Evolutionary conservation across 2,329 filamentous ascomycete species (phyloP).

Genomic region (Apiospora marii): DNA sequence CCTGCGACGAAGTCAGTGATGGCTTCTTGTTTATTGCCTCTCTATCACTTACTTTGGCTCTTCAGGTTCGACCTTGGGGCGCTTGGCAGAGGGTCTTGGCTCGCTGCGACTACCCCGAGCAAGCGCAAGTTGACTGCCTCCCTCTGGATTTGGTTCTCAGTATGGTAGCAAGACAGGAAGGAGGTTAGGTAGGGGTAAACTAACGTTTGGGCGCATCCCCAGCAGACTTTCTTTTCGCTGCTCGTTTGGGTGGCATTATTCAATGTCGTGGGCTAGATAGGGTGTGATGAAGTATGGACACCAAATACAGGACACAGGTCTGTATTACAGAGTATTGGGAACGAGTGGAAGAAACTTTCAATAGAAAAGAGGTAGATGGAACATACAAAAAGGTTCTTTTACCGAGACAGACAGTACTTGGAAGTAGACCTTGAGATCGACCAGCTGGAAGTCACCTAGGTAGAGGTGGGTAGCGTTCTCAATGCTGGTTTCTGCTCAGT

Average conservation of each 20-base stretch:
- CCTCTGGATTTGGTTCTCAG: background rate
- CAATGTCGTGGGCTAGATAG: background rate
- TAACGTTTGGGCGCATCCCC: background rate
- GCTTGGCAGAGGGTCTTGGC: background rate
- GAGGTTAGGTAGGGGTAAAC: background rate
- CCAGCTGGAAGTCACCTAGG: background rate
- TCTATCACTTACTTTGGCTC: background rate
- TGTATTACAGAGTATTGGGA: background rate
- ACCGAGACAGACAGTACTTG: no score
- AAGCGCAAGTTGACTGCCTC: background rate
- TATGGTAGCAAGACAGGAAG: background rate
- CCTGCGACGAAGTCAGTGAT: background rate
- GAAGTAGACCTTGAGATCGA: background rate
- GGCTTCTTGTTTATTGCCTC: background rate
- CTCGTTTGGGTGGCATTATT: slow-evolving; percentile 5
- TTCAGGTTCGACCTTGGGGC: background rate
- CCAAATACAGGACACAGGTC: background rate
- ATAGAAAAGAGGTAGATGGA: background rate
- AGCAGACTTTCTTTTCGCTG: background rate
- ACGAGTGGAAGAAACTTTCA: background rate
- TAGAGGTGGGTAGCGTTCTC: no score
- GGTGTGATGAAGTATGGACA: background rate
- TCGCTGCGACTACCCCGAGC: background rate
- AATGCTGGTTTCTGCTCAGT: background rate
- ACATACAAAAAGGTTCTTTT: background rate